Evolutionary conservation across 1,284 basidiomycete species (phyloP), one percentile per base, ranked within the genome.

Genomic region (Cystobasidium slooffiae): DNA sequence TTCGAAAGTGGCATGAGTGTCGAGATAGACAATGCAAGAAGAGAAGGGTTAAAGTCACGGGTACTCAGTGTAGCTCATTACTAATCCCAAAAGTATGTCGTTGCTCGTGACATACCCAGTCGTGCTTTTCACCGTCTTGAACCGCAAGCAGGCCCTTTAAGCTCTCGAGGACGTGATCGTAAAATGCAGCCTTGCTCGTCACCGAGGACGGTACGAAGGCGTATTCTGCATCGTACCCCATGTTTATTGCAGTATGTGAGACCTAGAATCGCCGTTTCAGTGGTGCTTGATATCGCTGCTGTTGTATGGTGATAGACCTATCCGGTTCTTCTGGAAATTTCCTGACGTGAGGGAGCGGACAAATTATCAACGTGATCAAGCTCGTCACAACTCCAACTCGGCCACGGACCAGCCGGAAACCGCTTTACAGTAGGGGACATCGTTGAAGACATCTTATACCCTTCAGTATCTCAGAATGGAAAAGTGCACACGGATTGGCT

Each of bases 81-180:
- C 22, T 56, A 18, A 58, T 41, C 3, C 18, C 9, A 41, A 16
- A 56, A 16, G 10, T 61, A 22, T 37, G 1, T 44, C 12, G 14
- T 49, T 51, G 58, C 39, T 24, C 63, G 37, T 49, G 37, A 47
- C 62, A 39, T 65, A 73, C 70, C 70, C 62, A 73, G 44, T 73
- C 62, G 24, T 65, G 61, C 43, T 58, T 51, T 16, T 46, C 49
- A 16, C 49, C 61, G 3, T 72, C 41, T 22, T 46, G 39, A 6
- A 59, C 49, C 6, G 46, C 78, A 43, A 83, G 78, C 31, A 84
- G 79, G 6, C 76, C 77, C 0, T 67, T 31, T 16, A 83, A 75
- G 4, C 80, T 80, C 3, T 75, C 49, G 24, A 76, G 72, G 41
- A 83, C 77, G 72, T 84, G 82, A 58, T 78, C 78, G 77, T 84